Conservation (phyloP, 257 asterid species). For the Scutellaria barbata region DNA sequence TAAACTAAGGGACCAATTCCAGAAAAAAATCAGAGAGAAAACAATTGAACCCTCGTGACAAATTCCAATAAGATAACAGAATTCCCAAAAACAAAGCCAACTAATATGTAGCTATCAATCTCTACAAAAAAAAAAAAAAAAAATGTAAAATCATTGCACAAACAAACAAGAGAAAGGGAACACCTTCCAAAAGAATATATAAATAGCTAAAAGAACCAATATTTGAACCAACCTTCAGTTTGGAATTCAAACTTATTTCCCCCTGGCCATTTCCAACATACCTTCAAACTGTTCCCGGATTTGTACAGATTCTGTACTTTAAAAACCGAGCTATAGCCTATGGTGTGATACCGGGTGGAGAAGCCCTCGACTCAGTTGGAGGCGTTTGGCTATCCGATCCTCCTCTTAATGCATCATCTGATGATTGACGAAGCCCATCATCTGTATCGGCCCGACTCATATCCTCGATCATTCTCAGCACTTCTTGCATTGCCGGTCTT, state of each 20-base stretch:
- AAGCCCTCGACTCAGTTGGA: constrained; percentile 64
- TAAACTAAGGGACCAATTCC: constrained; percentile 8
- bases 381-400: constrained; percentile 89
- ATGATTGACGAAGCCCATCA: constrained; percentile 71
- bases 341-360: constrained; percentile 69
- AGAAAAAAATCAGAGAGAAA: constrained; percentile 35
- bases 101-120: constrained; percentile 35
- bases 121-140: constrained; percentile 34
- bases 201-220: constrained; percentile 29
- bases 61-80: constrained; percentile 46
- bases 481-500: constrained; percentile 78
- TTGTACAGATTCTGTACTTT: constrained; percentile 2
- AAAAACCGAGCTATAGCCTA: constrained; percentile 31
- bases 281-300: constrained; percentile 10
- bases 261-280: constrained; percentile 28
- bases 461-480: constrained; percentile 82
- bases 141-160: constrained; percentile 45
- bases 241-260: constrained; percentile 8
- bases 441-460: constrained; percentile 74
- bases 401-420: constrained; percentile 71
- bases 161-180: constrained; percentile 45
- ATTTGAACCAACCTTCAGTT: constrained; percentile 37
- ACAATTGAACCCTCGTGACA: constrained; percentile 38
- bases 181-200: constrained; percentile 45
- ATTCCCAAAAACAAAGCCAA: constrained; percentile 33